Base-by-base conservation (phyloP, 169 alveolate genomes). In the Cyclospora cayetanensis region DNA sequence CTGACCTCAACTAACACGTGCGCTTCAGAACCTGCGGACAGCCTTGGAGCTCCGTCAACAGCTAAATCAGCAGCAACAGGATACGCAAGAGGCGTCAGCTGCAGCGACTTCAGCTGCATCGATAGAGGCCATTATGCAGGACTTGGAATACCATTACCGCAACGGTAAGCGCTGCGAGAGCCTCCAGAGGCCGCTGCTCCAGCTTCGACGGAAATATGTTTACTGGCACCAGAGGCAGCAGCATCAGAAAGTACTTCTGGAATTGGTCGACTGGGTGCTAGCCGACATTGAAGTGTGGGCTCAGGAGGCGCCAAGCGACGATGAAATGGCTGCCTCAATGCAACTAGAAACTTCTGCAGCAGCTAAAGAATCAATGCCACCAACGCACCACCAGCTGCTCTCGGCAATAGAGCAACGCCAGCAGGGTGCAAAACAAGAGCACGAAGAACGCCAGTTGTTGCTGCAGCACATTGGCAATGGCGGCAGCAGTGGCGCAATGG, bases 201-300 rank as follows among this genome's bases (percentile, higher is more conserved):
- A n/a, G 60, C 85, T 74, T 41, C 53, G 39, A 74, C 41, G 15
- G 65, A 74, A 74, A 41, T 74, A 74, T 41, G 39, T 55, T 55
- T 41, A 42, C 65, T 63, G 42, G 42, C n/a, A n/a, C n/a, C n/a
- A n/a, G n/a, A 27, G 39, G 11, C 31, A 39, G 7, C 84, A 74
- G 42, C 85, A 74, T 0, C 66, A 42, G 18, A 55, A 35, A 63
- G 43, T 74, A 63, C 37, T 37, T 46, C 85, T 37, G 41, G 15
- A 35, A 63, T 31, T 74, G 27, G 85, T 74, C 29, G 85, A 74
- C 27, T 63, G 12, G 37, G 65, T 41, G 63, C 85, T 74, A 20
- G 85, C 65, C 42, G 85, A 74, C 27, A 37, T 74, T 74, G 85
- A 41, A 74, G 41, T 25, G n/a, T 74, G 85, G 85, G 85, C 85